Percentiles rank a stretch among this genome's conserved stretches.
phyloP scores from a whole-genome alignment of 2,329 filamentous ascomycete genomes.

The Furcasterigmium sp. region DNA sequence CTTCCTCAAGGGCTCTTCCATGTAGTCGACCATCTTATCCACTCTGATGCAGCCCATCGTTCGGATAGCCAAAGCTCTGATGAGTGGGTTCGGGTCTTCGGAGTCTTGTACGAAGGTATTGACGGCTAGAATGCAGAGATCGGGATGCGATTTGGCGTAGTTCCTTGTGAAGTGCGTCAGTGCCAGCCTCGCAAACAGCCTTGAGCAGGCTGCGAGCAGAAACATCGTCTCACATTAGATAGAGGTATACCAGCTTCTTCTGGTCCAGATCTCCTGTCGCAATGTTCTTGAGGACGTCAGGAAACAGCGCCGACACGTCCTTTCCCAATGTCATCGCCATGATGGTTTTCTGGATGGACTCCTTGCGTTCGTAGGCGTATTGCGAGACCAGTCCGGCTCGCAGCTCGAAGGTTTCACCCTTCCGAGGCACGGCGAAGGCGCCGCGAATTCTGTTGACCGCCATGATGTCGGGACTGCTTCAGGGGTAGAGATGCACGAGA shows the following conservation, averaged over 20 bases:
- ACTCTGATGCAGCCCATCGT: constrained; percentile 99
- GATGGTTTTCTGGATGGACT: constrained; percentile 99
- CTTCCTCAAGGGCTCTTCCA: constrained; percentile 96
- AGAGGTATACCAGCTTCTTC: constrained; percentile 98
- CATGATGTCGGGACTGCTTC: constrained; percentile 47
- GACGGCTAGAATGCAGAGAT: constrained; percentile 96
- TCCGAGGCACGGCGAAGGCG: constrained; percentile 87
- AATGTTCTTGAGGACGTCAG: constrained; percentile 98
- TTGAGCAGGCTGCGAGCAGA: neutral
- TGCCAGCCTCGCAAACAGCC: neutral
- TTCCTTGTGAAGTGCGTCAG: constrained; percentile 58
- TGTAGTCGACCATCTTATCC: constrained; percentile 99
- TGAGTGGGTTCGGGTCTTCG: constrained; percentile 84
- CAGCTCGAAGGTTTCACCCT: constrained; percentile 97
- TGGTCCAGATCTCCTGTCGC: constrained; percentile 91
- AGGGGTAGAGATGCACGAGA: constrained; percentile 19
- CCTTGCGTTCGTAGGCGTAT: constrained; percentile 98
- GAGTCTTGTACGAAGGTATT: constrained; percentile 99
- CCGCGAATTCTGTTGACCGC: constrained; percentile 94
- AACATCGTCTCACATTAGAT: constrained; percentile 71
- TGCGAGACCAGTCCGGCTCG: constrained; percentile 93
- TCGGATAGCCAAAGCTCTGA: constrained; percentile 77
- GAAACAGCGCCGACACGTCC: constrained; percentile 94
- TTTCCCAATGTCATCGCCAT: constrained; percentile 99
- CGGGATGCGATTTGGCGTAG: constrained; percentile 97